Base-by-base conservation (phyloP, 2,329 filamentous ascomycete species). In the Cladophialophora carrionii region DNA sequence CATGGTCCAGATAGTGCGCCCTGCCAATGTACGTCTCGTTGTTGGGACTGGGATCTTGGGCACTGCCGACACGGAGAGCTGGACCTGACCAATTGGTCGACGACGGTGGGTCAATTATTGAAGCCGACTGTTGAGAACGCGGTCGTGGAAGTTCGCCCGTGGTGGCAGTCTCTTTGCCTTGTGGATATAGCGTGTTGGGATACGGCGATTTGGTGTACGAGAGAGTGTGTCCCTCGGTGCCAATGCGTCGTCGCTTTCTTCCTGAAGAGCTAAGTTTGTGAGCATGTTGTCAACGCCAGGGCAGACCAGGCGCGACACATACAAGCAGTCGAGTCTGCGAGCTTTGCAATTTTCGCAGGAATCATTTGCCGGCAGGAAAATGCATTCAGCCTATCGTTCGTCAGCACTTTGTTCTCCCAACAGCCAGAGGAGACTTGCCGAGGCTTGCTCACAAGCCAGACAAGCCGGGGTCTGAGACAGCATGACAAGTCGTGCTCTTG, bases 1-100 rank as follows among this genome's bases (percentile, higher is more conserved):
- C 51, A 54, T 54, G 51, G 51, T 54, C 51, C 51, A 54, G 51
- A 32, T 54, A 54, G 51, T 54, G 51, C 51, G 51, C 51, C n/a
- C 51, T 29, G 51, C 51, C 51, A 54, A 54, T 54, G 51, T 14
- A 54, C 29, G 51, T 54, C 51, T 54, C 51, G 51, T 54, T 54
- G 51, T 54, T 54, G 51, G 51, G 51, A 54, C 51, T 54, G 51
- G 51, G 51, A 14, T 54, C 51, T 29, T 54, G 22, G 51, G 22
- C 12, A 26, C 17, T 54, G 51, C 51, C 17, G 51, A 32, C 7
- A 31, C 24, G 51, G 29, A 54, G 51, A 54, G 51, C 24, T 54
- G 51, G 51, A 54, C 51, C 51, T 54, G 51, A 31, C 51, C 51
- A 54, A 54, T n/a, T 54, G 22, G 51, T 54, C 51, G 51, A 54